A percentile compares a stretch with the other conserved stretches of the same genome.
Evolutionary conservation across 768 basidiomycete species (phyloP).

Genomic region (Podaxis carcinomalis): DNA sequence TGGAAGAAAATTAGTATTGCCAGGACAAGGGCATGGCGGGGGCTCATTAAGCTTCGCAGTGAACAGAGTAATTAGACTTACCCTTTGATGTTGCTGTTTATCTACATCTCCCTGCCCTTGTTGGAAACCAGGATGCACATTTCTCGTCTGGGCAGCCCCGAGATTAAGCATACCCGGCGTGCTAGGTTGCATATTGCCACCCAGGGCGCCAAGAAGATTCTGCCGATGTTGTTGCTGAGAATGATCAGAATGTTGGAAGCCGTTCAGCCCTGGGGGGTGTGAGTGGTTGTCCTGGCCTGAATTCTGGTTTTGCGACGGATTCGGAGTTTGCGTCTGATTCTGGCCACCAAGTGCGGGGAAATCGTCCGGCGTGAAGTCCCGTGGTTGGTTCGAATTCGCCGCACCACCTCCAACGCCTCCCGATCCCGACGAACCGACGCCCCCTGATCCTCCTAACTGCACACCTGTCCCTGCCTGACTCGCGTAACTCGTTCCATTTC

Average conservation of each 20-base stretch:
- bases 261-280: slow-evolving; percentile 79
- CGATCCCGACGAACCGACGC: slow-evolving; percentile 27
- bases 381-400: slow-evolving; percentile 36
- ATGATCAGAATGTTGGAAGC: slow-evolving; percentile 43
- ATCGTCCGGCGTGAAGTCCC: slow-evolving; percentile 84
- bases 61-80: slow-evolving; percentile 31
- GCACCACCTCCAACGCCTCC: slow-evolving; percentile 32
- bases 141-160: slow-evolving; percentile 37
- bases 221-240: slow-evolving; percentile 48
- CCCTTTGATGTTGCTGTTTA: slow-evolving; percentile 55
- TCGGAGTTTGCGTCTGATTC: slow-evolving; percentile 36
- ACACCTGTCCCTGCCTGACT: slow-evolving; percentile 74
- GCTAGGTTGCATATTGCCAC: slow-evolving; percentile 32
- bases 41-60: neutral
- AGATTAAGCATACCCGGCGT: slow-evolving; percentile 70
- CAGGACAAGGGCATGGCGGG: neutral
- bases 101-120: slow-evolving; percentile 61
- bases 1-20: neutral
- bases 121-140: slow-evolving; percentile 50
- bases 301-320: slow-evolving; percentile 27
- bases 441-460: slow-evolving; percentile 35
- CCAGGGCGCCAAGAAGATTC: slow-evolving; percentile 49
- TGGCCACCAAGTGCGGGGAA: slow-evolving; percentile 83
- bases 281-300: slow-evolving; percentile 35
- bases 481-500: slow-evolving; percentile 68